Conservation (phyloP, 805 yeast species). For the Candida mattraensis region DNA sequence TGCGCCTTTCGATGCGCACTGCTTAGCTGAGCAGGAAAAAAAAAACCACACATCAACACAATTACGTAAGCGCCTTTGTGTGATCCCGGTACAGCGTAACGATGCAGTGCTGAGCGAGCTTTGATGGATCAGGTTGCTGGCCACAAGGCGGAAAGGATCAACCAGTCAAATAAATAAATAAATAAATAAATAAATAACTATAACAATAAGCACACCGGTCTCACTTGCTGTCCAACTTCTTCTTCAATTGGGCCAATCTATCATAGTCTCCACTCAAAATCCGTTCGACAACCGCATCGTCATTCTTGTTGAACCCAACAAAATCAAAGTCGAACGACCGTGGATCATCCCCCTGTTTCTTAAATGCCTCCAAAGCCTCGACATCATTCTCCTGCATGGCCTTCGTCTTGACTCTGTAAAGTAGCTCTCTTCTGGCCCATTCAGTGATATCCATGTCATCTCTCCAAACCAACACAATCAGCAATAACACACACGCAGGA, state of each 20-base stretch:
- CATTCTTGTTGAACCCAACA: constrained; percentile 64
- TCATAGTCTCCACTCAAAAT: constrained; percentile 85
- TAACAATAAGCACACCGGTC: background rate
- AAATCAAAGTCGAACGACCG: constrained; percentile 46
- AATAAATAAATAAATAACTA: background rate
- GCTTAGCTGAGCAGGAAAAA: too few species aligned
- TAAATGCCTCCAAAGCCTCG: constrained; percentile 47
- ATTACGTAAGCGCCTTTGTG: too few species aligned
- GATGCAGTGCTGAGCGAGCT: too few species aligned
- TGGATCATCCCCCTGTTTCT: constrained; percentile 37
- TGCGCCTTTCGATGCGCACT: too few species aligned
- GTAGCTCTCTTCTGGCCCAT: constrained; percentile 84
- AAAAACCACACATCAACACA: too few species aligned
- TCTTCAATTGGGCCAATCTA: constrained; percentile 57
- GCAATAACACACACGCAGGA: constrained; percentile 63
- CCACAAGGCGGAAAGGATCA: too few species aligned
- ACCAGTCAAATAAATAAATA: too few species aligned
- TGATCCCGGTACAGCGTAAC: too few species aligned
- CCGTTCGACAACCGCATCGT: constrained; percentile 76
- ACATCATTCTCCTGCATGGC: constrained; percentile 55
- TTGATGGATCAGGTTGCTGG: too few species aligned
- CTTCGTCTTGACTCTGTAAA: constrained; percentile 72
- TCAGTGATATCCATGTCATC: constrained; percentile 52
- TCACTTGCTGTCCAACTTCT: too few species aligned
- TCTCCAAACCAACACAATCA: constrained; percentile 51